phyloP scores from a whole-genome alignment of 345 rosid genomes.

The Turnera subulata region DNA sequence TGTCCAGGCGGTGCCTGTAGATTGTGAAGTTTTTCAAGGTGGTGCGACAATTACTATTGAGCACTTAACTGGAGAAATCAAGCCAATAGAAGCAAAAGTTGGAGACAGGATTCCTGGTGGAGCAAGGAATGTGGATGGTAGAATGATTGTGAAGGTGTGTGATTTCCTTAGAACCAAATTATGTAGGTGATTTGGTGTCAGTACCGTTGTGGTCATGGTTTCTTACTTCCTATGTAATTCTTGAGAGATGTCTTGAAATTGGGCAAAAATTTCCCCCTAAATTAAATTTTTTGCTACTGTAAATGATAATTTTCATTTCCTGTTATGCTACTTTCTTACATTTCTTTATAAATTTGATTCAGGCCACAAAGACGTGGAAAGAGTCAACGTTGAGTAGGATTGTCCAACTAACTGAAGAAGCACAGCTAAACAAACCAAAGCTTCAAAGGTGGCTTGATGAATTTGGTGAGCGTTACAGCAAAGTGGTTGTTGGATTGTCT shows the following conservation, averaged over 20 bases:
- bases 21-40: slow-evolving; percentile 87
- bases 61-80: slow-evolving; percentile 95
- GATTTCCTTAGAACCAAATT: slow-evolving; percentile 9
- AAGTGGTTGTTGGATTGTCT: slow-evolving; percentile 82
- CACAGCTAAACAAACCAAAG: slow-evolving; percentile 78
- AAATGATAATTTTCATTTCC: slow-evolving; percentile 6
- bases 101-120: slow-evolving; percentile 95
- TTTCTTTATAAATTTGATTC: slow-evolving; percentile 17
- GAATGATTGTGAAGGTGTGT: slow-evolving; percentile 86
- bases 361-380: slow-evolving; percentile 87
- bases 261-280: too few species aligned
- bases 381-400: slow-evolving; percentile 86
- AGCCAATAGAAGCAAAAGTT: slow-evolving; percentile 79
- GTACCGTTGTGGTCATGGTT: neutral
- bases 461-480: slow-evolving; percentile 90
- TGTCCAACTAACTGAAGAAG: slow-evolving; percentile 95
- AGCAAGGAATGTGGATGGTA: slow-evolving; percentile 94
- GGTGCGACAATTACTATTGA: slow-evolving; percentile 90
- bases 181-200: slow-evolving; percentile 2
- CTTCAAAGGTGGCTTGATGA: slow-evolving; percentile 98
- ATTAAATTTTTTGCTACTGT: neutral
- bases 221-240: neutral
- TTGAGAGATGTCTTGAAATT: too few species aligned
- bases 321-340: slow-evolving; percentile 7
- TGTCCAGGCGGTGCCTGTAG: slow-evolving; percentile 83